phyloP scores from a whole-genome alignment of 306 rosid genomes.

The Castanospermum australe region DNA sequence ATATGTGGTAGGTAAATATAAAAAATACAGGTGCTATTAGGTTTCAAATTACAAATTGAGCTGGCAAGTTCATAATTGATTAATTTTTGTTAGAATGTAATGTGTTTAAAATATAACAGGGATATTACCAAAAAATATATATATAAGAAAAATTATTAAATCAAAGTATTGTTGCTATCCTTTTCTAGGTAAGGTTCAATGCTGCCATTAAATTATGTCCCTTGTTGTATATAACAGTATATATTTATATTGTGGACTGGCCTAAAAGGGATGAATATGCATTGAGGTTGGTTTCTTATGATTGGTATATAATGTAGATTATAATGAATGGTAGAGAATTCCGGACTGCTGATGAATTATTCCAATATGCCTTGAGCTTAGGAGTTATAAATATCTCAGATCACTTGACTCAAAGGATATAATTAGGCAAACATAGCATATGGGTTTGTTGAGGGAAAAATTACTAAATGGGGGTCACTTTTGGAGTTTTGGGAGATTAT shows the following conservation, averaged over 20 bases:
- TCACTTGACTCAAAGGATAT: neutral
- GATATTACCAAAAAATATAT: neutral
- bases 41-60: conserved; percentile 23
- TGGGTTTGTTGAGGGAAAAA: neutral
- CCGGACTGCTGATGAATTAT: neutral
- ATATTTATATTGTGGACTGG: neutral
- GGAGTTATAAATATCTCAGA: neutral
- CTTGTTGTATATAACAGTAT: neutral
- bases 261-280: conserved; percentile 25
- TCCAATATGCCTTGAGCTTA: neutral
- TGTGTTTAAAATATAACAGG: neutral
- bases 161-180: neutral
- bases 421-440: neutral
- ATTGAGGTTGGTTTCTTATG: neutral
- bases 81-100: conserved; percentile 8
- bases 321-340: neutral
- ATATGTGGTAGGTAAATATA: neutral
- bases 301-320: neutral
- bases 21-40: neutral
- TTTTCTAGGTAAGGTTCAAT: conserved; percentile 7
- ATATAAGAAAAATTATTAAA: neutral
- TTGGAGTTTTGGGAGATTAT: neutral
- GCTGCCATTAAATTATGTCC: neutral
- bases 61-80: conserved; percentile 40
- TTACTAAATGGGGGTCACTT: neutral